These are phyloP conservation scores for Pyrrhoderma noxium DNA, from an alignment of 1,284 basidiomycete genomes.

Conservation along the genomic window DNA sequence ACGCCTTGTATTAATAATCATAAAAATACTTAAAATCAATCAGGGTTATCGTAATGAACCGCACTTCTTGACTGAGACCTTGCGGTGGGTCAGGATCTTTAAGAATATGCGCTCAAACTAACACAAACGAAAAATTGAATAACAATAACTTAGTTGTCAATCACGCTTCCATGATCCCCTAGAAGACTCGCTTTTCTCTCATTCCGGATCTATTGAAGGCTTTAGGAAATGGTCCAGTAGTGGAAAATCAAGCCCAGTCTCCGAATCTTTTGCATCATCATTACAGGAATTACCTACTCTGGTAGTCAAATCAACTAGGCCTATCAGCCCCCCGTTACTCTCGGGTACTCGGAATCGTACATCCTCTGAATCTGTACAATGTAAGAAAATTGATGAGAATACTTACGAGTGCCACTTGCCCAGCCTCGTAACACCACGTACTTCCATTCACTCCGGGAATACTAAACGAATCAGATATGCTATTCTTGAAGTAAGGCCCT, in stretches of 20 bases:
- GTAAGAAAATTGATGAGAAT: conserved; percentile 46
- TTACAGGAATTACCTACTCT: conserved; percentile 42
- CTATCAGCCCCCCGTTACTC: conserved; percentile 42
- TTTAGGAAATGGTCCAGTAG: conserved; percentile 64
- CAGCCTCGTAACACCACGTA: conserved; percentile 68
- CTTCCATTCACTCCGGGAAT: conserved; percentile 51
- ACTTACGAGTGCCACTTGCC: conserved; percentile 67
- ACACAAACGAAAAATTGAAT: background rate
- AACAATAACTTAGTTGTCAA: conserved; percentile 39
- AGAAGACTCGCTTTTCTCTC: conserved; percentile 73
- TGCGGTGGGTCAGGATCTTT: conserved; percentile 31
- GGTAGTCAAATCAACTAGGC: conserved; percentile 63
- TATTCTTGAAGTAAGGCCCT: conserved; percentile 56
- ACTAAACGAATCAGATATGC: conserved; percentile 74
- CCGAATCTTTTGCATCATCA: conserved; percentile 22
- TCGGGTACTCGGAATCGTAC: conserved; percentile 23
- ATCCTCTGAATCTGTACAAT: conserved; percentile 29
- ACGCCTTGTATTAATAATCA: no score
- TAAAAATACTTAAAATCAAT: no score
- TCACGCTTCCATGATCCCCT: conserved; percentile 80
- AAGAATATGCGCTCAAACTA: background rate
- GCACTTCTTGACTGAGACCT: conserved; percentile 76
- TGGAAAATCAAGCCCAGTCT: conserved; percentile 44
- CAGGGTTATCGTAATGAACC: conserved; percentile 84
- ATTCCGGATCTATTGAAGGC: conserved; percentile 62